Percentiles rank a stretch among this genome's conserved stretches.
These are phyloP conservation scores for Blastocystis sp. DNA, from an alignment of 352 stramenopile genomes.

Conservation along the genomic window DNA sequence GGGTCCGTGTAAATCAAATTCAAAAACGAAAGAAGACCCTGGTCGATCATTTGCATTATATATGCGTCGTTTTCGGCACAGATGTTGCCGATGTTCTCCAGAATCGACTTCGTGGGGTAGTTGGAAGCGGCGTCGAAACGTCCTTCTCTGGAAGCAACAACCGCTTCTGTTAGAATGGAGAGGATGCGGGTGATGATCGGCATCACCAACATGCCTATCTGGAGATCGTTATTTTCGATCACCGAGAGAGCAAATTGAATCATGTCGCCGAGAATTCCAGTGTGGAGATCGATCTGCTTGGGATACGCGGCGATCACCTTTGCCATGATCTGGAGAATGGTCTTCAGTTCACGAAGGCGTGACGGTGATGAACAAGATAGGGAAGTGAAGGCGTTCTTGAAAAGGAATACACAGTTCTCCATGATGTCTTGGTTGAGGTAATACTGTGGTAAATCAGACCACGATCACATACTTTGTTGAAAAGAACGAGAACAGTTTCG, in stretches of 20 bases:
- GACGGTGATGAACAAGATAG: background rate
- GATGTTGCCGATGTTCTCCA: slow-evolving; percentile 34
- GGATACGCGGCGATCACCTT: background rate
- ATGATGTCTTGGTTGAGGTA: slow-evolving; percentile 47
- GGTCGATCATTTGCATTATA: background rate
- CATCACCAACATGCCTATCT: background rate
- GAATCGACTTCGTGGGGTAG: slow-evolving; percentile 31
- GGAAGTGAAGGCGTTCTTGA: background rate
- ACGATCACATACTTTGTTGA: background rate
- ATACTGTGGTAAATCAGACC: background rate
- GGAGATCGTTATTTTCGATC: background rate
- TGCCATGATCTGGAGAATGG: background rate
- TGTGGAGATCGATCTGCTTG: slow-evolving; percentile 21
- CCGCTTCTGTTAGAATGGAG: background rate
- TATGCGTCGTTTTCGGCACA: slow-evolving; percentile 27
- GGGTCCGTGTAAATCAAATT: background rate
- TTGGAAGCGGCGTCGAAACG: background rate
- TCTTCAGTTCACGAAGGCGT: background rate
- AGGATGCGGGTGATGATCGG: background rate
- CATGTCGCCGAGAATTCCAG: slow-evolving; percentile 16
- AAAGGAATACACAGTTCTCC: slow-evolving; percentile 45
- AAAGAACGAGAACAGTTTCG: background rate
- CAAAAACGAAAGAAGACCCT: background rate
- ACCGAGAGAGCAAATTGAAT: background rate
- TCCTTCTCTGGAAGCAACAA: background rate